Percentiles rank a stretch among this genome's conserved stretches.
Evolutionary conservation across 169 alveolate genomes (phyloP).

Genomic region (Cryptosporidium canis): DNA sequence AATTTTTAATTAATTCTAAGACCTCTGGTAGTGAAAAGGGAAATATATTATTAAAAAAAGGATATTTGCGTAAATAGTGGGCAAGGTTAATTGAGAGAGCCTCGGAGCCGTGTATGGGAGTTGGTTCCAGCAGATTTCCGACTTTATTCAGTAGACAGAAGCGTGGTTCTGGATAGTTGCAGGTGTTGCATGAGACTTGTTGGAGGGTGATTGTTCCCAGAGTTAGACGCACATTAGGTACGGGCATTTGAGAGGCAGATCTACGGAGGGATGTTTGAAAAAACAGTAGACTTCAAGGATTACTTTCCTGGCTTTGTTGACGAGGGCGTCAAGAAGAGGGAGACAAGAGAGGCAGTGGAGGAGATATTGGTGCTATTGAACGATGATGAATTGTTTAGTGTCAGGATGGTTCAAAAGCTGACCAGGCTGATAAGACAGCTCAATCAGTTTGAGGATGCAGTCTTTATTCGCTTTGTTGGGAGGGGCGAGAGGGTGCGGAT

Average conservation of each 20-base stretch:
- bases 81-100: too few species aligned
- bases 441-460: conserved; percentile 33
- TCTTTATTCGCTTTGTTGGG: conserved; percentile 11
- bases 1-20: too few species aligned
- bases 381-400: background rate
- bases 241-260: background rate
- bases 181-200: too few species aligned
- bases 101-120: too few species aligned
- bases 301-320: conserved; percentile 44
- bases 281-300: conserved; percentile 44
- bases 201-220: too few species aligned
- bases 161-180: too few species aligned
- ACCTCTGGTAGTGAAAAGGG: too few species aligned
- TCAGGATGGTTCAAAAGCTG: background rate
- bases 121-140: too few species aligned
- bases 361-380: conserved; percentile 14
- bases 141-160: background rate
- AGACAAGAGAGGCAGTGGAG: conserved; percentile 15
- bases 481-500: conserved; percentile 5
- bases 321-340: conserved; percentile 11
- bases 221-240: background rate
- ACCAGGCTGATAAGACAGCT: conserved; percentile 7
- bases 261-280: conserved; percentile 34
- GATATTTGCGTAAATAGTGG: too few species aligned
- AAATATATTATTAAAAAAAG: too few species aligned